Evolutionary conservation across 2,329 filamentous ascomycete genomes (phyloP).

Genomic region (Aureobasidium sp.): DNA sequence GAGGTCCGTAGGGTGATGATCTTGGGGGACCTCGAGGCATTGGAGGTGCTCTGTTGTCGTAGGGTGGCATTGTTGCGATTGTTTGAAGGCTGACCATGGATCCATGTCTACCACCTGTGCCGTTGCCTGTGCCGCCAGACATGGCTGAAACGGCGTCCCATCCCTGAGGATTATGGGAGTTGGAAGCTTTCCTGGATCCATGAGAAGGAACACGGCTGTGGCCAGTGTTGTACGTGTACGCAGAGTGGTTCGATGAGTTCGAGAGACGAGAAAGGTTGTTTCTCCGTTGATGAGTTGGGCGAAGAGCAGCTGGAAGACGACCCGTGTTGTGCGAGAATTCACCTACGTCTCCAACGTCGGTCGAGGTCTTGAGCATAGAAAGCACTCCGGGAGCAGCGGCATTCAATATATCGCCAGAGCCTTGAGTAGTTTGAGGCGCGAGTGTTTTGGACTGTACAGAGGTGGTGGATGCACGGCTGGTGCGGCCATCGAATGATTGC

Average conservation of each 20-base stretch:
- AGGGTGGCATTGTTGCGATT: conserved; percentile 35
- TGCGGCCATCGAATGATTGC: conserved; percentile 38
- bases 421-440: conserved; percentile 23
- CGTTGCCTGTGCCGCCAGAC: conserved; percentile 20
- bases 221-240: conserved; percentile 21
- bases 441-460: conserved; percentile 27
- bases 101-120: conserved; percentile 16
- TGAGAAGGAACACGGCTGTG: conserved; percentile 31
- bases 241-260: conserved; percentile 29
- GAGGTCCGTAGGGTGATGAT: not conserved
- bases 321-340: conserved; percentile 31
- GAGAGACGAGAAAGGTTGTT: conserved; percentile 31
- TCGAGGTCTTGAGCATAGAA: conserved; percentile 44
- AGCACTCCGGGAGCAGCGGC: conserved; percentile 33
- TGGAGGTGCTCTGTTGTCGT: conserved; percentile 28
- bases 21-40: conserved; percentile 13
- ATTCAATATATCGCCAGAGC: conserved; percentile 20
- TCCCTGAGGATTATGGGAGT: conserved; percentile 27
- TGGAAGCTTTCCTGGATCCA: conserved; percentile 32
- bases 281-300: conserved; percentile 28
- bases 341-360: conserved; percentile 40
- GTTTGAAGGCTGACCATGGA: conserved; percentile 36
- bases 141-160: conserved; percentile 34
- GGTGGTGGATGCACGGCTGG: conserved; percentile 39
- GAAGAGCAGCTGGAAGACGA: conserved; percentile 31